Evolutionary conservation across 202 grass and related monocot species (phyloP).

Genomic region (Setaria italica): DNA sequence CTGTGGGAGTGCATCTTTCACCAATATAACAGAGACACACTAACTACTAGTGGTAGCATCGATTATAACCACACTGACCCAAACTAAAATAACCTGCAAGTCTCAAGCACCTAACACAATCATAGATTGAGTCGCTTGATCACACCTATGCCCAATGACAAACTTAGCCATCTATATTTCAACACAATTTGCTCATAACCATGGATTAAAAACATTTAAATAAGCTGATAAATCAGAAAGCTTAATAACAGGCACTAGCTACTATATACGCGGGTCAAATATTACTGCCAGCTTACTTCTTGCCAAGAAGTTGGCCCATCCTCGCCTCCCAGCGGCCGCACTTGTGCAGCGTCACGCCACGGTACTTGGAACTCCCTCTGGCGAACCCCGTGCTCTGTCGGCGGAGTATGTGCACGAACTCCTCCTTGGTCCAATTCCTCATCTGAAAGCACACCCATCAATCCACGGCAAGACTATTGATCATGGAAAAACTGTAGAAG

Average conservation of each 20-base stretch:
- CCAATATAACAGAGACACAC: constrained; percentile 13
- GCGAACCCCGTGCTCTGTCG: constrained; percentile 97
- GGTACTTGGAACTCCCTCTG: constrained; percentile 90
- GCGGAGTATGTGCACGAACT: constrained; percentile 98
- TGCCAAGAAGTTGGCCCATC: constrained; percentile 97
- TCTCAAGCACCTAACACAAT: constrained; percentile 7
- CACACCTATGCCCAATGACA: background rate
- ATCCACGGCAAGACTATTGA: background rate
- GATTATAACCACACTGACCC: background rate
- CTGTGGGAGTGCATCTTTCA: constrained; percentile 7
- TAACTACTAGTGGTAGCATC: background rate
- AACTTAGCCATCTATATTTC: background rate
- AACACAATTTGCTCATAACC: background rate
- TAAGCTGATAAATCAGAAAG: background rate
- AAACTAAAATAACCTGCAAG: background rate
- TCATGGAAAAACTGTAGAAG: constrained; percentile 4
- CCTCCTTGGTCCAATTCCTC: constrained; percentile 93
- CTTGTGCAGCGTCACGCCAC: constrained; percentile 96
- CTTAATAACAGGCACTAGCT: background rate
- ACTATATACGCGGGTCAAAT: background rate
- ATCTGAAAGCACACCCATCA: constrained; percentile 49
- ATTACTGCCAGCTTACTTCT: constrained; percentile 73
- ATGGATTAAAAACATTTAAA: background rate
- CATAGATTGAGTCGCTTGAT: background rate
- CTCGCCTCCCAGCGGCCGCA: constrained; percentile 97